Conservation (phyloP, 768 basidiomycete genomes). For the Serendipita sp. region DNA sequence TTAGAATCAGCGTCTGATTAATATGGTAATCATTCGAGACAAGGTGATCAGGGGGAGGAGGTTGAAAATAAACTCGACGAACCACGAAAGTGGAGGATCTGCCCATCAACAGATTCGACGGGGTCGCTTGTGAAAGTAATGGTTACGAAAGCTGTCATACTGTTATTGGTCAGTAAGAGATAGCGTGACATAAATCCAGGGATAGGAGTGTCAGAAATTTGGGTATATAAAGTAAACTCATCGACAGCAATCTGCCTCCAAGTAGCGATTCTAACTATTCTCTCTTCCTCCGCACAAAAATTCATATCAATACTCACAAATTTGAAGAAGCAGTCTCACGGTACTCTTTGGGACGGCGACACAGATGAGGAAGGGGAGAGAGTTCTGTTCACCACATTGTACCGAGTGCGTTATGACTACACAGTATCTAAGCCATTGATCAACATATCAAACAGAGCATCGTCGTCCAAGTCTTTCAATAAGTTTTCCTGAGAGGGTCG, state of each 20-base stretch:
- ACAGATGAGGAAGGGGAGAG: not conserved
- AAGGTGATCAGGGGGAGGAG: not conserved
- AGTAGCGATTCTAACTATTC: slow-evolving; percentile 6
- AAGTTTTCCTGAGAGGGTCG: not conserved
- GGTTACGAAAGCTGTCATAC: no score
- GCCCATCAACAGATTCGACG: no score
- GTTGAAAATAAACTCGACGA: not conserved
- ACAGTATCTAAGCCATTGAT: not conserved
- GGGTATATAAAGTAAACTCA: slow-evolving; percentile 2
- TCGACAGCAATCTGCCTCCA: not conserved
- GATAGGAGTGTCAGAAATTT: slow-evolving; percentile 1
- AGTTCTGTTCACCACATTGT: not conserved
- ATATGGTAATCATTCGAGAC: not conserved
- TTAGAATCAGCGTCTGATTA: slow-evolving; percentile 2
- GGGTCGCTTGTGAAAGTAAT: no score
- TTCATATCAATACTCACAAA: not conserved
- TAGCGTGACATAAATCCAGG: no score
- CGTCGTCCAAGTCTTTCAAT: not conserved
- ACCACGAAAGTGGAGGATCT: not conserved
- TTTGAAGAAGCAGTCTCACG: not conserved
- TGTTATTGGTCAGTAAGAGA: no score
- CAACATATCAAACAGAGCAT: not conserved
- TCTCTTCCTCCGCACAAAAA: not conserved
- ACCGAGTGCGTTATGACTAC: not conserved
- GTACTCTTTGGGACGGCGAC: not conserved